These are phyloP conservation scores for Simmondsia chinensis DNA, from an alignment of 148 eudicot genomes.

Conservation along the genomic window DNA sequence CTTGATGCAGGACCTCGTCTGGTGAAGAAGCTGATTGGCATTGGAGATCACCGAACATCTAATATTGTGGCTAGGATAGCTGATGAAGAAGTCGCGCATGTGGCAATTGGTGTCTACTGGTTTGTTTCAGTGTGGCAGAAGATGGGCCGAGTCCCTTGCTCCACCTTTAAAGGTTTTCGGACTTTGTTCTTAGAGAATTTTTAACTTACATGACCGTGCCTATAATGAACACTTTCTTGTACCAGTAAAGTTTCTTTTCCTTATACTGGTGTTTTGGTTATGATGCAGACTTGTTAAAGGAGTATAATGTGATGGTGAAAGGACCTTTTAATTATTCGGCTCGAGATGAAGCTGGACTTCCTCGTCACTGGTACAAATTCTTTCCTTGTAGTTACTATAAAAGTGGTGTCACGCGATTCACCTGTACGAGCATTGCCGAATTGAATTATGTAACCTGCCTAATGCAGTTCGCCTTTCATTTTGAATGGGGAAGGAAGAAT, in stretches of 20 bases:
- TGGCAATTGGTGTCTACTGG: slow-evolving; percentile 93
- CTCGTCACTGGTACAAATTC: slow-evolving; percentile 63
- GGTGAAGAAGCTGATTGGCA: slow-evolving; percentile 70
- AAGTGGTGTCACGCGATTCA: too few relatives aligned
- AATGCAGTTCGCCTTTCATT: not conserved
- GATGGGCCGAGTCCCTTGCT: slow-evolving; percentile 67
- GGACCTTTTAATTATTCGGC: slow-evolving; percentile 86
- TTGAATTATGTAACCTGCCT: too few relatives aligned
- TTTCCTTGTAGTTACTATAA: too few relatives aligned
- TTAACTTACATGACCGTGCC: not conserved
- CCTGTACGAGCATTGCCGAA: too few relatives aligned
- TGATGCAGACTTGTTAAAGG: slow-evolving; percentile 51
- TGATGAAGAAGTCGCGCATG: slow-evolving; percentile 94
- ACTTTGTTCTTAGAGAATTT: too few relatives aligned
- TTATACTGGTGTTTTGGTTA: not conserved
- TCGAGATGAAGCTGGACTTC: slow-evolving; percentile 84
- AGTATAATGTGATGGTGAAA: slow-evolving; percentile 72
- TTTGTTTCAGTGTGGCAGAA: slow-evolving; percentile 67
- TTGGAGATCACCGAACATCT: slow-evolving; percentile 77
- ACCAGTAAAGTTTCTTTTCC: not conserved
- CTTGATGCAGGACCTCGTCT: slow-evolving; percentile 98
- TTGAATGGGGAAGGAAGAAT: too few relatives aligned
- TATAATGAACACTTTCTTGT: too few relatives aligned
- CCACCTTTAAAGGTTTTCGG: slow-evolving; percentile 70
- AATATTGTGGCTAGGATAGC: slow-evolving; percentile 72